phyloP scores from a whole-genome alignment of 129 eudicot genomes.

The Chrysanthemum lavandulifolium region DNA sequence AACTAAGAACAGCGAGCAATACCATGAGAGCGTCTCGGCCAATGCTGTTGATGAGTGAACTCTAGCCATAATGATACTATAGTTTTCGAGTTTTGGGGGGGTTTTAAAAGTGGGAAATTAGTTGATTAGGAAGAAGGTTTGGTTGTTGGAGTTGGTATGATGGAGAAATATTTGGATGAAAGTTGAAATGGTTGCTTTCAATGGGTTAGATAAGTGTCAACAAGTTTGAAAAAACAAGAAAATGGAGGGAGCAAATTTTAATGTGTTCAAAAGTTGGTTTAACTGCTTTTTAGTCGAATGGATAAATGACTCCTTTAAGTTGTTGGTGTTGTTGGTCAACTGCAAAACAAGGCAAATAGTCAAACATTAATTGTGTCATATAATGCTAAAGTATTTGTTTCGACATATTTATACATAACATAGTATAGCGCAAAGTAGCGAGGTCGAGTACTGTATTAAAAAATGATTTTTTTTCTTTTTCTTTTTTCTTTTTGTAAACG shows the following conservation, averaged over 20 bases:
- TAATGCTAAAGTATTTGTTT: not conserved
- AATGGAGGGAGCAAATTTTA: conserved; percentile 6
- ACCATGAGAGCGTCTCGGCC: conserved; percentile 52
- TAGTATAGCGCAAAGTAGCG: too few species aligned
- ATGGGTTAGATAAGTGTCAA: conserved; percentile 51
- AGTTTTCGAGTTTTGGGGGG: conserved; percentile 11
- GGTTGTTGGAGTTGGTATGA: conserved; percentile 63
- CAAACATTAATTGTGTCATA: conserved; percentile 23
- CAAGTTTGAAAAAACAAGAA: conserved; percentile 17
- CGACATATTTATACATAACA: too few species aligned
- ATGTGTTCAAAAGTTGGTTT: conserved; percentile 44
- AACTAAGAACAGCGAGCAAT: conserved; percentile 51
- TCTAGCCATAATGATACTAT: conserved; percentile 26
- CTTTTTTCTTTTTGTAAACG: too few species aligned
- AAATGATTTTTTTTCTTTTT: too few species aligned
- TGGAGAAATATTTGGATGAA: conserved; percentile 17
- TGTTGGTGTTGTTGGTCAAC: conserved; percentile 42
- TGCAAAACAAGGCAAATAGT: conserved; percentile 24
- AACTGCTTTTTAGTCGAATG: conserved; percentile 49
- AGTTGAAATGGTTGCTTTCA: conserved; percentile 49
- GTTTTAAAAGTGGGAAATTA: conserved; percentile 22
- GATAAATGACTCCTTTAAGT: conserved; percentile 20
- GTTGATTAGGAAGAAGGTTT: conserved; percentile 38
- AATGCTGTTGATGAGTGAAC: conserved; percentile 35
- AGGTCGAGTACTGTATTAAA: too few species aligned